Conservation (phyloP, 2,329 filamentous ascomycete species). For the Juglanconis juglandina region DNA sequence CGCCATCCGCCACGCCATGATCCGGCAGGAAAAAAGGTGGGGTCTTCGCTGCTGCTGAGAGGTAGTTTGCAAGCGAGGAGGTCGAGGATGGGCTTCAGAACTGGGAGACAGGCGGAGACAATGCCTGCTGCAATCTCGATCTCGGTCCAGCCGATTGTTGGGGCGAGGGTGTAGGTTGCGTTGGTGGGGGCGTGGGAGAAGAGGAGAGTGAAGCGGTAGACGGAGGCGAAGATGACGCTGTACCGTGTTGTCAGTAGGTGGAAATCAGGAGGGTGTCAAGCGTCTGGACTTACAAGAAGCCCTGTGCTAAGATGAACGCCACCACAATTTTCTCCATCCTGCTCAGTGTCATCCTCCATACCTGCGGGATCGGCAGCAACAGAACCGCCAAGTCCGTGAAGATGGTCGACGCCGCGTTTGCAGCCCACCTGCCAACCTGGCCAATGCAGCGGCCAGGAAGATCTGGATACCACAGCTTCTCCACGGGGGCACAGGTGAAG, state of each 20-base stretch:
- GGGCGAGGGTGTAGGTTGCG: slow-evolving; percentile 44
- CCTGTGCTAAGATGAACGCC: slow-evolving; percentile 41
- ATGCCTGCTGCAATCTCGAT: slow-evolving; percentile 50
- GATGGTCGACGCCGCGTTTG: slow-evolving; percentile 46
- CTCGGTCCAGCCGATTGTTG: slow-evolving; percentile 44
- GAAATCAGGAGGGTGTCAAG: neutral
- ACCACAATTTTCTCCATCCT: slow-evolving; percentile 41
- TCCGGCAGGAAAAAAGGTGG: slow-evolving; percentile 28
- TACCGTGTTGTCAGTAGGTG: neutral
- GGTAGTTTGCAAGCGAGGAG: slow-evolving; percentile 36
- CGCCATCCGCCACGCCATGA: neutral
- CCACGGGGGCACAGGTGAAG: slow-evolving; percentile 50
- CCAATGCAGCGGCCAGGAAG: slow-evolving; percentile 46
- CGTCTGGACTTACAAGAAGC: slow-evolving; percentile 36
- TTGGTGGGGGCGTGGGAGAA: slow-evolving; percentile 40
- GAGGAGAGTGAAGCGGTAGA: slow-evolving; percentile 45
- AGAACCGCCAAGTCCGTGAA: slow-evolving; percentile 45
- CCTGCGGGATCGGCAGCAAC: slow-evolving; percentile 40
- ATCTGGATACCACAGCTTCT: slow-evolving; percentile 45
- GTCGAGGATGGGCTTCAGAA: slow-evolving; percentile 44
- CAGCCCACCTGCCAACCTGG: slow-evolving; percentile 48
- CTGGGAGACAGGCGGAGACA: slow-evolving; percentile 51
- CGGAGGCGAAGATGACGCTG: slow-evolving; percentile 45
- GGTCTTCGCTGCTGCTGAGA: slow-evolving; percentile 29
- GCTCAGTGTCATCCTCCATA: slow-evolving; percentile 43